A percentile compares a stretch with the other conserved stretches of the same genome.
Evolutionary conservation across 768 basidiomycete species (phyloP).

Genomic region (Termitomyces bulborhizus): DNA sequence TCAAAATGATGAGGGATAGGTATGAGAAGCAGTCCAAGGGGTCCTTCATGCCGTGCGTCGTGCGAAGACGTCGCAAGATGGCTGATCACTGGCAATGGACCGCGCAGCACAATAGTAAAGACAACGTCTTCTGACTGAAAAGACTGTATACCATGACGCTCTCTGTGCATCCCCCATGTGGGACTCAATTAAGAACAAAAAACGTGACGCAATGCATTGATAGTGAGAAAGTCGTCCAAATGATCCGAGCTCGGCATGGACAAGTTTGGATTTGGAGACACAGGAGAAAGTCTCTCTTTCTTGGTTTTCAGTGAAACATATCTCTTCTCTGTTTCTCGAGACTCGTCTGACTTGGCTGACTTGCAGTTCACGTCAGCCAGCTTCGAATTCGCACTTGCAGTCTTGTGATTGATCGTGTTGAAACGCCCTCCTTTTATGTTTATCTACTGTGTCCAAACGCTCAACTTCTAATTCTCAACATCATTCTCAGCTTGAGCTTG

Average conservation of each 20-base stretch:
- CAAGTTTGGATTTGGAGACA: not conserved
- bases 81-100: not conserved
- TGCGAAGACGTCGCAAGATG: not conserved
- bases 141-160: no score
- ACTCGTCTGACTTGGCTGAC: not conserved
- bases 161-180: no score
- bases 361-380: not conserved
- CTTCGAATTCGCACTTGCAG: not conserved
- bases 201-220: no score
- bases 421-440: conserved; percentile 1
- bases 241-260: not conserved
- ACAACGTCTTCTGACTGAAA: no score
- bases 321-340: not conserved
- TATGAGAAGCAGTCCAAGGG: no score
- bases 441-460: not conserved
- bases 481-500: not conserved
- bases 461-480: not conserved
- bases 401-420: conserved; percentile 5
- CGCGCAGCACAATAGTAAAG: no score
- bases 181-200: no score
- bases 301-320: conserved; percentile 1
- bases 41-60: no score
- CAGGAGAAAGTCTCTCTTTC: not conserved
- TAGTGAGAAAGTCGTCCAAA: no score
- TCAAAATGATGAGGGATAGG: no score